Conservation (phyloP, 2,329 filamentous ascomycete genomes). For the Xylariaceae sp. region DNA sequence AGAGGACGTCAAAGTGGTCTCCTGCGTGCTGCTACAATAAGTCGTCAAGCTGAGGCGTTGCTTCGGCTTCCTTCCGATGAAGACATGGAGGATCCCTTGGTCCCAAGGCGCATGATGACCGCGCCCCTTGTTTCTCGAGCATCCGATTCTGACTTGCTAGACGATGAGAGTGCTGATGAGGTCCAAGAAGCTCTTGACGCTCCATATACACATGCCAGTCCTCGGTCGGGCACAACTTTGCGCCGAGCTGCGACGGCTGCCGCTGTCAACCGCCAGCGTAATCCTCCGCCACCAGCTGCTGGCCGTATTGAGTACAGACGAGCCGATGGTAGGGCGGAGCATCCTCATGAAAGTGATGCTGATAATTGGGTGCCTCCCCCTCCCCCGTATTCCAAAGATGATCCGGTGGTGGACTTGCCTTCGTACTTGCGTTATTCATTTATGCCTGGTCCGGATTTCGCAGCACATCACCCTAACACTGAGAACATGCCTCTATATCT, state of each 20-base stretch:
- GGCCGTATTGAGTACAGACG: slow-evolving; percentile 58
- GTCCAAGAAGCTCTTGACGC: slow-evolving; percentile 60
- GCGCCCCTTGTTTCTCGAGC: slow-evolving; percentile 26
- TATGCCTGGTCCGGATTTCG: slow-evolving; percentile 33
- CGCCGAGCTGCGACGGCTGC: slow-evolving; percentile 72
- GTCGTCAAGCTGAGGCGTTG: slow-evolving; percentile 24
- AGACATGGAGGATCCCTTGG: slow-evolving; percentile 47
- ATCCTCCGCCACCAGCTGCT: slow-evolving; percentile 51
- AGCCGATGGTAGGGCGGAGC: slow-evolving; percentile 63
- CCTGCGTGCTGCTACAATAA: slow-evolving; percentile 44
- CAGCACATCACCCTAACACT: slow-evolving; percentile 2
- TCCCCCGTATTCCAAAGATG: slow-evolving; percentile 68
- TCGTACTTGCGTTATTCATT: slow-evolving; percentile 49
- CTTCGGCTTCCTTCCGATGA: slow-evolving; percentile 33
- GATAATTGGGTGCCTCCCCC: slow-evolving; percentile 86
- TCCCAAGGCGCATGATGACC: slow-evolving; percentile 44
- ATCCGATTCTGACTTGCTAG: slow-evolving; percentile 34
- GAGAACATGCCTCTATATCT: slow-evolving; percentile 17
- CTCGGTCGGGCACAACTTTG: slow-evolving; percentile 63
- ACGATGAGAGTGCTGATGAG: slow-evolving; percentile 45
- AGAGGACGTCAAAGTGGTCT: slow-evolving; percentile 44
- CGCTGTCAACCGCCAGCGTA: slow-evolving; percentile 62
- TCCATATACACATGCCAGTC: slow-evolving; percentile 67
- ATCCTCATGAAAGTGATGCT: slow-evolving; percentile 80
- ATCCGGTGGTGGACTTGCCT: slow-evolving; percentile 48